phyloP scores from a whole-genome alignment of 23 red algal species.

The Pyropia yezoensis region DNA sequence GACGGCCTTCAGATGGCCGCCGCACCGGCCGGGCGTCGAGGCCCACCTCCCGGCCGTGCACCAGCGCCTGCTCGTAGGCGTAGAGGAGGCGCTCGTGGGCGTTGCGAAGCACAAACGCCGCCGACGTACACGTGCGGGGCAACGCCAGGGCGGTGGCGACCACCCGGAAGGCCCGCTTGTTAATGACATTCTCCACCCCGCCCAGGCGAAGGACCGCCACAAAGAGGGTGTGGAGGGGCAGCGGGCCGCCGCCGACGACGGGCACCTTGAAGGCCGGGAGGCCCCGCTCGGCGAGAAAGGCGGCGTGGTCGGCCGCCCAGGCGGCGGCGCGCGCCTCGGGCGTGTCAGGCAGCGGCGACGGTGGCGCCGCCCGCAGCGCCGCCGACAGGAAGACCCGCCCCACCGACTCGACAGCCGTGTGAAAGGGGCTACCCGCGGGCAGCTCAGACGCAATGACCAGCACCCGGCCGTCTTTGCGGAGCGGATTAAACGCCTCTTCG shows the following conservation, averaged over 20 bases:
- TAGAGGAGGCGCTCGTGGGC: constrained; percentile 79
- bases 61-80: constrained; percentile 77
- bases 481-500: not conserved
- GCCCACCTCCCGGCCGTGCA: constrained; percentile 27
- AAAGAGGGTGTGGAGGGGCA: constrained; percentile 40
- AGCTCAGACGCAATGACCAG: too few relatives aligned
- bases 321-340: not conserved
- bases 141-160: constrained; percentile 66
- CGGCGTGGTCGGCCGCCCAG: not conserved
- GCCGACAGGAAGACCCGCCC: too few relatives aligned
- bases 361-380: too few relatives aligned
- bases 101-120: constrained; percentile 69
- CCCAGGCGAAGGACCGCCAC: constrained; percentile 68
- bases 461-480: not conserved
- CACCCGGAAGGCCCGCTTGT: constrained; percentile 69
- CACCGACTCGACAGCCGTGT: too few relatives aligned
- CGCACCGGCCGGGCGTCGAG: too few relatives aligned
- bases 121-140: constrained; percentile 77
- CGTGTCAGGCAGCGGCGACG: too few relatives aligned
- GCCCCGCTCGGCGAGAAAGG: not conserved
- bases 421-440: too few relatives aligned
- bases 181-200: constrained; percentile 70
- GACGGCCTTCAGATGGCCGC: too few relatives aligned
- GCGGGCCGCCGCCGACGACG: constrained; percentile 50
- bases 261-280: constrained; percentile 31